phyloP scores from a whole-genome alignment of 768 basidiomycete species.

The Collybiopsis confluens region DNA sequence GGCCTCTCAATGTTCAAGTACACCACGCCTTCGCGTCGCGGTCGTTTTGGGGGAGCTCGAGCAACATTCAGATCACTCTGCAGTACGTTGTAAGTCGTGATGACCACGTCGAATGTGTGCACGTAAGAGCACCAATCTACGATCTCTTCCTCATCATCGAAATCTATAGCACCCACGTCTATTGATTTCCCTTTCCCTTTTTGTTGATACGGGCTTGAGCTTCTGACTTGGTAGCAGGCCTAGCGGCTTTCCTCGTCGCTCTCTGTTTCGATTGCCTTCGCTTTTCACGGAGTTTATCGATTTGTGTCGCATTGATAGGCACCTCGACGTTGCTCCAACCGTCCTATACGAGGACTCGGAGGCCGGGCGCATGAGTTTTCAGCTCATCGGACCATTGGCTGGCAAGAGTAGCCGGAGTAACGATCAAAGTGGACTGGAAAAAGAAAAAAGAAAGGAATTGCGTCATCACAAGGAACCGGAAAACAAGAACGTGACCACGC shows the following conservation, averaged over 20 bases:
- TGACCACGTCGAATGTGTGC: constrained; percentile 72
- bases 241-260: constrained; percentile 14
- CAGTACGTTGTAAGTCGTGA: constrained; percentile 74
- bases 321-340: constrained; percentile 72
- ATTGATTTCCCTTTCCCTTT: neutral
- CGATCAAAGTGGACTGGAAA: constrained; percentile 80
- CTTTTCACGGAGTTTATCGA: constrained; percentile 31
- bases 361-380: constrained; percentile 61
- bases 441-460: too few relatives aligned
- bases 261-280: constrained; percentile 20
- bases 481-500: constrained; percentile 7
- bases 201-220: neutral
- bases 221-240: constrained; percentile 15
- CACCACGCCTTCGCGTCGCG: constrained; percentile 61
- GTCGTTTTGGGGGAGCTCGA: constrained; percentile 62
- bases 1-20: constrained; percentile 53
- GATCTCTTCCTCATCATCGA: constrained; percentile 21
- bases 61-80: constrained; percentile 73
- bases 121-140: constrained; percentile 63
- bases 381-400: constrained; percentile 87
- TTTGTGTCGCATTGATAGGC: constrained; percentile 42
- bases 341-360: constrained; percentile 78
- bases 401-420: constrained; percentile 75
- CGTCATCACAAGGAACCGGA: neutral
- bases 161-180: neutral